Conservation (phyloP, 2,329 filamentous ascomycete species). For the Domatiomyces globalis region DNA sequence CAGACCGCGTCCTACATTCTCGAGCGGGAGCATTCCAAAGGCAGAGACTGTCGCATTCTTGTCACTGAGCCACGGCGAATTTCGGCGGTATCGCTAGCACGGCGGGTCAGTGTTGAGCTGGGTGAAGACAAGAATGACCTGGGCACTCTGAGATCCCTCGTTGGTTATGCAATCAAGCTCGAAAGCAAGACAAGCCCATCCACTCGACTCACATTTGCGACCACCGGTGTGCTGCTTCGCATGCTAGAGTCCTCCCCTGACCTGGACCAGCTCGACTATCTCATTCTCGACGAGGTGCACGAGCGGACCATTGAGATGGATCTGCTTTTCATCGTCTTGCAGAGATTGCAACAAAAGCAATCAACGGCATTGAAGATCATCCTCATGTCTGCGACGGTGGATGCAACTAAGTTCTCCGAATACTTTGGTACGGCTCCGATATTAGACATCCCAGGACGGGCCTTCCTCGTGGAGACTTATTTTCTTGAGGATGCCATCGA, state of each 20-base stretch:
- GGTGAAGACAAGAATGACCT: constrained; percentile 72
- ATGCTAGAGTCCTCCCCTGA: constrained; percentile 88
- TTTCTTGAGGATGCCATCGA: constrained; percentile 91
- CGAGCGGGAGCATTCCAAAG: constrained; percentile 70
- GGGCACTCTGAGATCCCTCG: constrained; percentile 66
- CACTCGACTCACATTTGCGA: constrained; percentile 75
- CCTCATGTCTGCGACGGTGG: constrained; percentile 94
- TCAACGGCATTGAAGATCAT: constrained; percentile 71
- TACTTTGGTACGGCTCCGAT: constrained; percentile 73
- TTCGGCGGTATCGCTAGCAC: constrained; percentile 84
- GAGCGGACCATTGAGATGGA: constrained; percentile 94
- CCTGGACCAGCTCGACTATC: constrained; percentile 75
- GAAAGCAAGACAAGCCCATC: constrained; percentile 73
- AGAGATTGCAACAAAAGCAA: constrained; percentile 60
- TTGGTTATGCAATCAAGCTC: constrained; percentile 87
- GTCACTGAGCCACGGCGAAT: constrained; percentile 93
- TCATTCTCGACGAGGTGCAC: constrained; percentile 95
- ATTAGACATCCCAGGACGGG: constrained; percentile 79
- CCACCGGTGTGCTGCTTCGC: constrained; percentile 80
- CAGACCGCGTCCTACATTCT: constrained; percentile 91
- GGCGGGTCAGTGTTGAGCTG: constrained; percentile 85
- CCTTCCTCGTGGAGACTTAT: constrained; percentile 76
- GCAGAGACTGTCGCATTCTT: constrained; percentile 77
- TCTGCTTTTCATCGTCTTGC: constrained; percentile 82
- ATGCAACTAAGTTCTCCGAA: constrained; percentile 77